Evolutionary conservation across 352 stramenopile genomes (phyloP).

Genomic region (Phytophthora citrophthora): DNA sequence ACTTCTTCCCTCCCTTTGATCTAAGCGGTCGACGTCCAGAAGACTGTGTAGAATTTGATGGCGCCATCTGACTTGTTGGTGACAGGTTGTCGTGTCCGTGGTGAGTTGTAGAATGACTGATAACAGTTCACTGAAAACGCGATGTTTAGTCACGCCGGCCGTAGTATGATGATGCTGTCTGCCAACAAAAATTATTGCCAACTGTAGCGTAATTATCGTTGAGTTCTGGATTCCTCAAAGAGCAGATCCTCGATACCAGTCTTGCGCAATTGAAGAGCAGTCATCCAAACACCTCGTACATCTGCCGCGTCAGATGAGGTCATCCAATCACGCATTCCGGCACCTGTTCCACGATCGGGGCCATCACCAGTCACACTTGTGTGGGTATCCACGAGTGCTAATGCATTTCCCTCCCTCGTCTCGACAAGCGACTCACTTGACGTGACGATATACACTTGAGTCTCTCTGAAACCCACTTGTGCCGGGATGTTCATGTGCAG

Average conservation of each 20-base stretch:
- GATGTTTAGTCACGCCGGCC: too few species aligned
- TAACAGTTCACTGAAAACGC: too few species aligned
- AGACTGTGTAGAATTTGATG: too few species aligned
- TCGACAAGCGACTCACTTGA: not conserved
- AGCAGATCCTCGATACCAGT: conserved; percentile 19
- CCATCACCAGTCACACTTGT: conserved; percentile 13
- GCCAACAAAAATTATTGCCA: too few species aligned
- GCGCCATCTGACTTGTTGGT: too few species aligned
- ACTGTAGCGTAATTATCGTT: too few species aligned
- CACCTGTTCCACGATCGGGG: not conserved
- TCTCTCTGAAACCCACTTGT: conserved; percentile 23
- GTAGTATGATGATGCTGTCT: too few species aligned
- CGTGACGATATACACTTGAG: conserved; percentile 19
- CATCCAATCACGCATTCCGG: conserved; percentile 20
- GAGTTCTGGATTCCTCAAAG: conserved; percentile 20
- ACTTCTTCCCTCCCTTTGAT: not conserved
- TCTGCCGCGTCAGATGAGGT: conserved; percentile 2
- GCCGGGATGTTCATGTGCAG: not conserved
- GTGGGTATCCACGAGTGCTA: conserved; percentile 3
- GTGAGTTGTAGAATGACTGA: too few species aligned
- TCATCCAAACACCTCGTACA: conserved; percentile 12
- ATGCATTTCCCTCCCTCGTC: not conserved
- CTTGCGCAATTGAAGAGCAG: conserved; percentile 18
- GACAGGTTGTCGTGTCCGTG: too few species aligned
- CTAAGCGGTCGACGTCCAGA: too few species aligned